Evolutionary conservation across 192 early-diverging fungal genomes (phyloP), one percentile per base, ranked within the genome.

Genomic region (Mortierella alpina): DNA sequence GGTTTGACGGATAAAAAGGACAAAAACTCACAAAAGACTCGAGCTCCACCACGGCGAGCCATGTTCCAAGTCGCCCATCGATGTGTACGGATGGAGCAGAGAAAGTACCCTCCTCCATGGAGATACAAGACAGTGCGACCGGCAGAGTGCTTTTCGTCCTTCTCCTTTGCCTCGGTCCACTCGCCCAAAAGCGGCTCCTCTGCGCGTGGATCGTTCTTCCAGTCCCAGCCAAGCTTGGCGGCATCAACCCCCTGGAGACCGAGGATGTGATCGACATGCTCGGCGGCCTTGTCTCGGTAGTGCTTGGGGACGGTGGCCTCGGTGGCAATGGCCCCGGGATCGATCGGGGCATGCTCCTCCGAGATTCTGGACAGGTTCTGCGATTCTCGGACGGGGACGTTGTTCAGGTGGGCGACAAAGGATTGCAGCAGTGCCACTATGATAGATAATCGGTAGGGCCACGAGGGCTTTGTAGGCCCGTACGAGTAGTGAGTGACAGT

Each of bases 91-190:
- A 82, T 59, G 0, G 73, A 76, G 18, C 88, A 82, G 0, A 84
- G 31, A 22, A 89, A 83, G 70, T 91, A 94, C 0, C 85, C 91
- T 23, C 94, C 93, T 45, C 95, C 95, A 61, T 96, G 95, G 49
- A 92, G 71, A 62, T 92, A 93, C 53, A 96, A 71, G 15, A 94
- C 72, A 2, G 91, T 86, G n/a, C 83, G 80, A 47, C 89, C 86
- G n/a, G 77, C 77, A 5, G n/a, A 18, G 22, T 75, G 39, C 3
- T 56, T 69, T 13, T 56, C 72, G 55, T 62, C 66, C 49, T 82
- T 65, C 52, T 66, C 48, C 14, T 68, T 68, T 13, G 51, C 41
- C 41, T 81, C 71, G 44, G 84, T 63, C 84, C 86, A 87, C 62
- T 87, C 86, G 9, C 71, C 80, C n/a, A 67, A 48, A 17, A 89